These are phyloP conservation scores for Apiospora arundinis DNA, from an alignment of 2,329 filamentous ascomycete genomes.

Conservation along the genomic window DNA sequence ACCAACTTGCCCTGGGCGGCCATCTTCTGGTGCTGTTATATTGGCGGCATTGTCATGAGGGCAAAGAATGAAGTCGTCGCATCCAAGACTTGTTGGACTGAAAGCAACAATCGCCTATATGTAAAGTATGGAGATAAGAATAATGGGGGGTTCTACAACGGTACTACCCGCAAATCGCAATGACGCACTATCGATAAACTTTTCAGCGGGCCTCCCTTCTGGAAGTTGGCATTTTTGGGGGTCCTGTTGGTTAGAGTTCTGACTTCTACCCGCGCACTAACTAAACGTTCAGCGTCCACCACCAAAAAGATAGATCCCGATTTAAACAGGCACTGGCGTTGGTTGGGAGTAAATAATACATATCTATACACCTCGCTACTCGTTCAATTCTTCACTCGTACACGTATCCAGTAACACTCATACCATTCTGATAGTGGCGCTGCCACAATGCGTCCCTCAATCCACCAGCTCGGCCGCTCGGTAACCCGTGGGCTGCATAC, in stretches of 20 bases:
- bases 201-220: neutral
- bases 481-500: slow-evolving; percentile 37
- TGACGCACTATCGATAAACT: slow-evolving; percentile 12
- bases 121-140: too few relatives aligned
- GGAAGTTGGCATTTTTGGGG: neutral
- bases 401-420: neutral
- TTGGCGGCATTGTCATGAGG: neutral
- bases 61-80: neutral
- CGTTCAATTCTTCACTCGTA: neutral
- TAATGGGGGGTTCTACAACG: neutral
- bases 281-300: neutral
- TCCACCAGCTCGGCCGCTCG: slow-evolving; percentile 14
- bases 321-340: neutral
- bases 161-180: neutral
- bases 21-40: neutral
- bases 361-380: neutral
- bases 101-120: neutral
- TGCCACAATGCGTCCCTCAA: slow-evolving; percentile 13
- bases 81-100: neutral
- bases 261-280: slow-evolving; percentile 12
- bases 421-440: neutral
- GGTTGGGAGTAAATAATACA: neutral
- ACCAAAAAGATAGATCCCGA: slow-evolving; percentile 1
- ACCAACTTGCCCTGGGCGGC: neutral
- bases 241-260: slow-evolving; percentile 5